Evolutionary conservation across 1,284 basidiomycete species (phyloP), one percentile per base, ranked within the genome.

Genomic region (Lignosus rhinocerotis): DNA sequence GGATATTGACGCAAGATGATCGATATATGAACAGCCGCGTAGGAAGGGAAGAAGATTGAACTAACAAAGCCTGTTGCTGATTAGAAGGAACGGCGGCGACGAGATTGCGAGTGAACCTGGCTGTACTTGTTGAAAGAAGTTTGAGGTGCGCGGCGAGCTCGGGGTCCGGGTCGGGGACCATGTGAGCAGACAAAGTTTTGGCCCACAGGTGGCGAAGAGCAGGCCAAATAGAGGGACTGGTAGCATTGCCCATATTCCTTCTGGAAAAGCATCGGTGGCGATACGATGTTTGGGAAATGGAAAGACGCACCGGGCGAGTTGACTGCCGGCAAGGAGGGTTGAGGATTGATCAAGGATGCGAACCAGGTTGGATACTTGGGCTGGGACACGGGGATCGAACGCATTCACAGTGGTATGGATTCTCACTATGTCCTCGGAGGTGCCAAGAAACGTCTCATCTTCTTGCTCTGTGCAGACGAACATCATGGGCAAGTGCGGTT

Each of bases 61-160:
- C 88, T 76, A 66, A 92, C 90, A 82, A 88, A 50, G 85, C 85
- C 60, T 73, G 76, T 52, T 72, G 67, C 68, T 93, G 90, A 72
- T 92, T 93, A 19, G 70, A 66, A 12, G 83, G 78, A 25, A 85
- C 82, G 12, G 81, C 85, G 12, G 88, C 89, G 32, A 88, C 85
- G 12, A 93, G 73, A 70, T 93, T 93, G 59, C 91, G 81, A 6
- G 88, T 92, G 66, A 93, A 88, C 63, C 81, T 86, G 5, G 85
- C 85, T n/a, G 90, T 65, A 63, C 77, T 80, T 16, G 76, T 71
- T 51, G 78, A 77, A 3, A 86, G 70, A 0, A 62, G 57, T 47
- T 72, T 73, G 16, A 79, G 68, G 39, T 68, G 64, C 19, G 69
- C 64, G 33, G 57, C 66, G 46, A 64, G 70, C 19, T 64, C 66